Base-by-base conservation (phyloP, 192 early-diverging fungal species). In the Linnemannia zychae region DNA sequence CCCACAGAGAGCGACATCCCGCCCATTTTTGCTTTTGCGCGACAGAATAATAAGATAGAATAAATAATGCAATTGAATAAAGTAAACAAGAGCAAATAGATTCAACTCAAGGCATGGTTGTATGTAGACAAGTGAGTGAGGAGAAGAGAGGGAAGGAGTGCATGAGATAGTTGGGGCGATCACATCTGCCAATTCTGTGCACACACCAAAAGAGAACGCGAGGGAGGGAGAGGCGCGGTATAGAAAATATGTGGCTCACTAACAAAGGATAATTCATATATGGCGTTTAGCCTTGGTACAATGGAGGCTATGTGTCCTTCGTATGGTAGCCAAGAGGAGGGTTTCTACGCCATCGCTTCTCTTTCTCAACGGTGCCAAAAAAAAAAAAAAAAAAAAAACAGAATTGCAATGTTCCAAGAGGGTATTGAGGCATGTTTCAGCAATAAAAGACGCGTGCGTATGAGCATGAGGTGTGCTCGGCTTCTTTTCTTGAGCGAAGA, bases 91-190 rank as follows among this genome's bases (percentile, higher is more conserved):
- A 31, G 28, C 48, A 12, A 63, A 13, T 13, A 63, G 57, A 33
- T 63, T n/a, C 31, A 63, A 63, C 11, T 63, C 57, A 31, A 24
- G 57, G 57, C 57, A 63, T 28, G 57, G 28, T 63, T n/a, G n/a
- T n/a, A n/a, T n/a, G n/a, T n/a, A n/a, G n/a, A n/a, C n/a, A n/a
- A n/a, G n/a, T n/a, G n/a, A n/a, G 57, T 63, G 57, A 31, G 57
- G 15, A n/a, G 9, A 7, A n/a, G 57, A 44, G 57, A 28, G 57
- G 24, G 57, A 28, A 22, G 22, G 20, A n/a, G 57, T 63, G 57
- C 57, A 63, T 63, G 13, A 28, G 57, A 63, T 63, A 63, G 57
- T 63, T 63, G 57, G 57, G 28, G 57, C 57, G 57, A 63, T 63
- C 57, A 22, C 57, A 63, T 63, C 57, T 63, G 9, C 31, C 57